Base-by-base conservation (phyloP, 441 rosid genomes). In the Erysimum pusillum region DNA sequence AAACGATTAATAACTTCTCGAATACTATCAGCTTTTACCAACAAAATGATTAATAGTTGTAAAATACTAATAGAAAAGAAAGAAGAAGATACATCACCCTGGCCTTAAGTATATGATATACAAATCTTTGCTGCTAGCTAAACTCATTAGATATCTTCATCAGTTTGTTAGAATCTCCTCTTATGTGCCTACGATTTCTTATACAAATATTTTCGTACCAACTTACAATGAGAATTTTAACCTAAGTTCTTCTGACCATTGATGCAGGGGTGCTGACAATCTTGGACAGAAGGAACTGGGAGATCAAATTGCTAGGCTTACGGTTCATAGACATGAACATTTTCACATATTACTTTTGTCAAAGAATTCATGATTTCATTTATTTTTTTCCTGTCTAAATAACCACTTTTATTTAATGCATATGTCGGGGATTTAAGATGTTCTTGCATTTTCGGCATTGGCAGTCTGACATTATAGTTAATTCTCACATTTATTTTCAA, bases 231-330 rank as follows among this genome's bases (percentile, higher is more conserved):
- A 58, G 3, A 0, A 0, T 53, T 67, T 28, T 62, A 13, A 44
- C 53, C 53, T 35, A 9, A 34, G 17, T 25, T 62, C 71, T 79
- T 62, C 77, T 81, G 39, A 5, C 52, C 44, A 34, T 78, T 46
- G 81, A 64, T 76, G 51, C 83, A 91, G 97, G 87, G 92, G 87
- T 70, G 84, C 79, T 68, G 87, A 83, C 51, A 83, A 74, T 58
- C 69, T 69, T 73, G 92, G 85, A 36, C 79, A 86, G 49, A 77
- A 64, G 77, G 86, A 76, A 70, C 71, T 84, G 53, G 85, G 83
- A 65, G 80, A 79, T 76, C 83, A 83, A 65, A 76, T 85, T 65
- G 31, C 79, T 65, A 76, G 63, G 80, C 70, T 87, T 63, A 86
- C 88, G 92, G 93, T 91, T 68, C 42, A 42, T 63, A 18, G 48